These are phyloP conservation scores for Paramecium sonneborni DNA, from an alignment of 73 alveolate genomes.

Conservation along the genomic window DNA sequence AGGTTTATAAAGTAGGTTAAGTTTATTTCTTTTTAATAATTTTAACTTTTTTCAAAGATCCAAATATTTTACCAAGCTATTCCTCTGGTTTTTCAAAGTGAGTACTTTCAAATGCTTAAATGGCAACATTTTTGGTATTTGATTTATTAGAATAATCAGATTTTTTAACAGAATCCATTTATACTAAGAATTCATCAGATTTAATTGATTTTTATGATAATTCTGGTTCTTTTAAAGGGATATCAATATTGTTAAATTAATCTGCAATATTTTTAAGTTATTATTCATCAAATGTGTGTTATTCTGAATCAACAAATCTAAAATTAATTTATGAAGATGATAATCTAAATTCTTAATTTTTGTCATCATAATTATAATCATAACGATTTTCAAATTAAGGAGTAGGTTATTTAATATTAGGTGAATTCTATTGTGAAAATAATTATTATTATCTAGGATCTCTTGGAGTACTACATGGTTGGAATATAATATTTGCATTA, in stretches of 20 bases:
- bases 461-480: constrained; percentile 7
- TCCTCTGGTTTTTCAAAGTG: background rate
- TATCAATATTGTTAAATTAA: background rate
- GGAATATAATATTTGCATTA: background rate
- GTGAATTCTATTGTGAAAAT: background rate
- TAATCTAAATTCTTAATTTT: background rate
- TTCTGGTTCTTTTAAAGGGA: background rate
- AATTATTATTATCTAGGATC: background rate
- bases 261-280: background rate
- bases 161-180: constrained; percentile 37
- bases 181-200: constrained; percentile 48
- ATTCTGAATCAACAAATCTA: background rate
- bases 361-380: background rate
- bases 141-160: background rate
- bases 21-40: constrained; percentile 3
- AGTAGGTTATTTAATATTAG: background rate
- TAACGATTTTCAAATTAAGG: constrained; percentile 16
- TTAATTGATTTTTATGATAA: background rate
- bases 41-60: constrained; percentile 32
- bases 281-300: background rate
- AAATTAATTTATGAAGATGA: background rate
- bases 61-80: constrained; percentile 20
- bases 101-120: constrained; percentile 45
- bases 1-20: background rate
- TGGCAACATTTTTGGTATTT: background rate